A percentile compares a stretch with the other conserved stretches of the same genome.
Conservation (phyloP, 1,139 yeast species). For the Ogataea hybrid region DNA sequence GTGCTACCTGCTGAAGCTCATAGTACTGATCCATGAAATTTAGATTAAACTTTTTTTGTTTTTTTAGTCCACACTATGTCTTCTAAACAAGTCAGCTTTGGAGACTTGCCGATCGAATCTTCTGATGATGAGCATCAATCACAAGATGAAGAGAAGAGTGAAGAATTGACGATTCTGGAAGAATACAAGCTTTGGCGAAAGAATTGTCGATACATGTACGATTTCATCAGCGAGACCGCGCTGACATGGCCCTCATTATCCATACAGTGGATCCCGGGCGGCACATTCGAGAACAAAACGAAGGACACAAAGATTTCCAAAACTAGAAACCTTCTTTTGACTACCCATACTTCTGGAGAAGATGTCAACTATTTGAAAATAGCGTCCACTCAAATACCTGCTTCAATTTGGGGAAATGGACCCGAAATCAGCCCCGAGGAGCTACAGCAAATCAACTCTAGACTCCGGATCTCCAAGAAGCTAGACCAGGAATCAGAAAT, state of each 20-base stretch:
- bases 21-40: conserved; percentile 10
- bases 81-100: conserved; percentile 21
- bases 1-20: conserved; percentile 14
- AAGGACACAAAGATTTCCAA: conserved; percentile 25
- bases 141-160: conserved; percentile 21
- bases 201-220: conserved; percentile 77
- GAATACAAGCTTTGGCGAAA: conserved; percentile 79
- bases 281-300: conserved; percentile 26
- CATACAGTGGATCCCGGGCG: conserved; percentile 69
- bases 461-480: conserved; percentile 64
- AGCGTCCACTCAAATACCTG: conserved; percentile 71
- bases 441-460: conserved; percentile 41
- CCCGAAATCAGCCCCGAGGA: conserved; percentile 28
- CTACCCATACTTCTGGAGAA: conserved; percentile 85
- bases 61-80: conserved; percentile 6
- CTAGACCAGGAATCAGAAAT: conserved; percentile 43
- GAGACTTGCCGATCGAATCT: conserved; percentile 19
- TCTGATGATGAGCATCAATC: conserved; percentile 14
- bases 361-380: conserved; percentile 76
- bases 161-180: conserved; percentile 52
- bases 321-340: conserved; percentile 50
- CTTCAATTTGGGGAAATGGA: conserved; percentile 33
- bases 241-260: conserved; percentile 80
- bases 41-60: neutral
- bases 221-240: conserved; percentile 76